Conservation (phyloP, 805 yeast species). For the Lipomyces sp. region DNA sequence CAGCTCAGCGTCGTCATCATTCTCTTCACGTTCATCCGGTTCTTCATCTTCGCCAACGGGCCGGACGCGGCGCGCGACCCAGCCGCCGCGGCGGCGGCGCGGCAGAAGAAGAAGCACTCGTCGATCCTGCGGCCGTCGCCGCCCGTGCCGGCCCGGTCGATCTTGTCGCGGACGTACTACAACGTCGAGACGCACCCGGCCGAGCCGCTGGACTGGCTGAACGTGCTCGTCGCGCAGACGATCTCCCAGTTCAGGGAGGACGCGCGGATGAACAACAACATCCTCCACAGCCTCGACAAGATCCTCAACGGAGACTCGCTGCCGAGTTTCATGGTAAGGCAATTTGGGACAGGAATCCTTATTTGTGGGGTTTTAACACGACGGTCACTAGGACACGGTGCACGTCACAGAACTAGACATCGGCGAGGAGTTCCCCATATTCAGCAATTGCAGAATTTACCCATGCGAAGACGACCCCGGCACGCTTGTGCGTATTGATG, state of each 20-base stretch:
- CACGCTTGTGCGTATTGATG: slow-evolving; percentile 37
- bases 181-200: slow-evolving; percentile 83
- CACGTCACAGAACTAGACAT: slow-evolving; percentile 82
- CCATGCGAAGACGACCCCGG: slow-evolving; percentile 52
- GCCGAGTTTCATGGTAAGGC: slow-evolving; percentile 62
- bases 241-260: slow-evolving; percentile 85
- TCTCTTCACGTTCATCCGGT: slow-evolving; percentile 40
- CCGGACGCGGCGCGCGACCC: slow-evolving; percentile 5
- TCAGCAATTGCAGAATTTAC: slow-evolving; percentile 83
- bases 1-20: slow-evolving; percentile 43
- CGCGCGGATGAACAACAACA: slow-evolving; percentile 79
- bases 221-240: slow-evolving; percentile 87
- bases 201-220: slow-evolving; percentile 96
- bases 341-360: not conserved
- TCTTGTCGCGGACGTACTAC: slow-evolving; percentile 87
- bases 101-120: slow-evolving; percentile 23
- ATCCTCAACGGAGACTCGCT: slow-evolving; percentile 58
- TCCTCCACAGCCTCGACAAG: slow-evolving; percentile 71
- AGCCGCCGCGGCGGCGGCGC: not conserved
- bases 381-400: slow-evolving; percentile 51
- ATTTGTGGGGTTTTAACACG: not conserved
- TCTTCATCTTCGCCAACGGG: slow-evolving; percentile 42
- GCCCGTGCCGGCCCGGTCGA: slow-evolving; percentile 38
- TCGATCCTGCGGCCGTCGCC: slow-evolving; percentile 30
- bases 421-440: slow-evolving; percentile 93